A percentile compares a stretch with the other conserved stretches of the same genome.
Evolutionary conservation across 192 early-diverging fungal species (phyloP).

Genomic region (Coemansia sp.): DNA sequence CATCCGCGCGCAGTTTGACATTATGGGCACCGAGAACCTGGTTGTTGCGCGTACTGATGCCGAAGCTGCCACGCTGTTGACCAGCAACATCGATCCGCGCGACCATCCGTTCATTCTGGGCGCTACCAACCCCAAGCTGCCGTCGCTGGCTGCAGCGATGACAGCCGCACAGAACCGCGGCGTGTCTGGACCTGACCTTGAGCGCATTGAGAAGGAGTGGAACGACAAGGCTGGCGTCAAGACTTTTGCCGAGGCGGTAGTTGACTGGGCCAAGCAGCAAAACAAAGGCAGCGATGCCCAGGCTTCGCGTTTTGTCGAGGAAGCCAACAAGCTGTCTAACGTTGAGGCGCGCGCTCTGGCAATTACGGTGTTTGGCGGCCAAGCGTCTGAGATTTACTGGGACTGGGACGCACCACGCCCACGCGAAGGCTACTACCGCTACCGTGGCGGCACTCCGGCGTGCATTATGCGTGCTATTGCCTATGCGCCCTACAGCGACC

Average conservation of each 20-base stretch:
- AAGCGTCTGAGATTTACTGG: slow-evolving; percentile 63
- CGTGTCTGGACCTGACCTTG: slow-evolving; percentile 68
- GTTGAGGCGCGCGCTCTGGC: slow-evolving; percentile 78
- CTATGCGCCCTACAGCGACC: slow-evolving; percentile 86
- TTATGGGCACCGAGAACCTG: slow-evolving; percentile 95
- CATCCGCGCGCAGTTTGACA: slow-evolving; percentile 93
- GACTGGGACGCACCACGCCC: slow-evolving; percentile 87
- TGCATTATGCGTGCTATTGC: slow-evolving; percentile 80
- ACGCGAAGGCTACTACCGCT: slow-evolving; percentile 96
- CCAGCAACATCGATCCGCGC: slow-evolving; percentile 92
- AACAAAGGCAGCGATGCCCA: slow-evolving; percentile 42
- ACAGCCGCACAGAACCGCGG: slow-evolving; percentile 73
- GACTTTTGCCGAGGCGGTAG: slow-evolving; percentile 78
- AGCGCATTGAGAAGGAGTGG: slow-evolving; percentile 85
- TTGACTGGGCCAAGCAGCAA: slow-evolving; percentile 58
- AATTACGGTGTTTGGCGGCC: slow-evolving; percentile 53
- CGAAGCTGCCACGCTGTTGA: slow-evolving; percentile 94
- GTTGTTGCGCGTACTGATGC: slow-evolving; percentile 94
- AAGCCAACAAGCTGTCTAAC: slow-evolving; percentile 69
- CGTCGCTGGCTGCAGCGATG: slow-evolving; percentile 73
- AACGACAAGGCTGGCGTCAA: slow-evolving; percentile 71
- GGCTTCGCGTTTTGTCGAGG: slow-evolving; percentile 46
- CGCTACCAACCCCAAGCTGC: slow-evolving; percentile 77
- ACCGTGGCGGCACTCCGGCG: slow-evolving; percentile 89
- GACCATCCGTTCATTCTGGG: slow-evolving; percentile 97